phyloP scores from a whole-genome alignment of 176 grass and related monocot genomes.

The Aegilops umbellulata region DNA sequence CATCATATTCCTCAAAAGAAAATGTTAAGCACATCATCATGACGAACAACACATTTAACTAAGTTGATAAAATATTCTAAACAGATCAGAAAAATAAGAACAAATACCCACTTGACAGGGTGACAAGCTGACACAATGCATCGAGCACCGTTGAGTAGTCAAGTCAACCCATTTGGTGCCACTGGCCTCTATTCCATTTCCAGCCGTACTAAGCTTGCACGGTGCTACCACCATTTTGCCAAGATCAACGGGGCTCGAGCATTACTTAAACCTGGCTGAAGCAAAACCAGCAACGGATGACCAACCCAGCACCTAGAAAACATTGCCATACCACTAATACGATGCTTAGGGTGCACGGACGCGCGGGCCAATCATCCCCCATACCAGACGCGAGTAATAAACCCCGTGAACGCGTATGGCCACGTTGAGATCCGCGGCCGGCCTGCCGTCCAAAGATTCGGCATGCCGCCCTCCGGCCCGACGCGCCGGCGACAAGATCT shows the following conservation, averaged over 20 bases:
- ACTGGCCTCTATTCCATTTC: not conserved
- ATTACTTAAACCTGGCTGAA: not conserved
- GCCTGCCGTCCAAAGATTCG: constrained; percentile 32
- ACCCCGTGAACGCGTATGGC: not conserved
- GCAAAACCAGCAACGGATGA: not conserved
- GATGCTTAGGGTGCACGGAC: not conserved
- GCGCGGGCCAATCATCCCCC: not conserved
- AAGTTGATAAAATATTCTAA: not conserved
- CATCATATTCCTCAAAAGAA: no score
- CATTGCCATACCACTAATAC: not conserved
- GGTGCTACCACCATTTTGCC: not conserved
- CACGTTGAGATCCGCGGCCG: constrained; percentile 31
- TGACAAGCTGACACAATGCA: not conserved
- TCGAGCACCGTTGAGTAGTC: not conserved
- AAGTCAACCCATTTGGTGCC: not conserved
- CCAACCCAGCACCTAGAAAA: not conserved
- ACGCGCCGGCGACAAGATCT: constrained; percentile 10
- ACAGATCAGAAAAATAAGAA: no score
- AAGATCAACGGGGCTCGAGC: not conserved
- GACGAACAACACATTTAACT: not conserved
- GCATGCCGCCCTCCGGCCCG: constrained; percentile 15
- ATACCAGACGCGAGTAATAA: not conserved
- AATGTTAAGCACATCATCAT: not conserved
- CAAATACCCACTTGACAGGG: not conserved
- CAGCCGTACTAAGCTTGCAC: not conserved